These are phyloP conservation scores for Aphanomyces invadans DNA, from an alignment of 352 stramenopile genomes.

Conservation along the genomic window DNA sequence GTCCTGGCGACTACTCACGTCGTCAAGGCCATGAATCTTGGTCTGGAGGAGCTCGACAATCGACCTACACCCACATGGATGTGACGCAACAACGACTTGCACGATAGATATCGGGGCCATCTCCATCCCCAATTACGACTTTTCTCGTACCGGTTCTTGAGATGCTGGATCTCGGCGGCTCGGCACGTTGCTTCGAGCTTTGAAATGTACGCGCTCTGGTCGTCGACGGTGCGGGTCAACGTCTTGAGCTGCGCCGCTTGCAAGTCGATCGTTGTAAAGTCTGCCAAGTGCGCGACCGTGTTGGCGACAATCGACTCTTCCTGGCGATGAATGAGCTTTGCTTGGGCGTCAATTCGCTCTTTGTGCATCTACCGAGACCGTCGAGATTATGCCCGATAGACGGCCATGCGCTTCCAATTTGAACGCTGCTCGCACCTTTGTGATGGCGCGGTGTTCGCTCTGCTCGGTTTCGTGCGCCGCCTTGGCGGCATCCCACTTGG, in stretches of 20 bases:
- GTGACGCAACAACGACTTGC: no score
- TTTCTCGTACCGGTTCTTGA: slow-evolving; percentile 21
- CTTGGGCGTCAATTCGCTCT: slow-evolving; percentile 12
- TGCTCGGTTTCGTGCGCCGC: slow-evolving; percentile 1
- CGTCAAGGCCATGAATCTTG: slow-evolving; percentile 15
- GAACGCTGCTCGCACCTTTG: slow-evolving; percentile 20
- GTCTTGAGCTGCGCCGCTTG: neutral
- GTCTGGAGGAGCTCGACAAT: slow-evolving; percentile 19
- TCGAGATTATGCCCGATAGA: neutral
- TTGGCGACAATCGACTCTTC: slow-evolving; percentile 11
- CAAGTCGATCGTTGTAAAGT: slow-evolving; percentile 14
- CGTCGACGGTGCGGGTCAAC: neutral
- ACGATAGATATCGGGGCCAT: no score
- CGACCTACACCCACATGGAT: neutral
- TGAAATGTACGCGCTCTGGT: slow-evolving; percentile 2
- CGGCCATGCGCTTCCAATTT: neutral
- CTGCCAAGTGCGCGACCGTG: slow-evolving; percentile 10
- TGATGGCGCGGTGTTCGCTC: slow-evolving; percentile 1
- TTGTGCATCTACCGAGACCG: slow-evolving; percentile 20
- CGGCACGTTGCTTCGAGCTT: slow-evolving; percentile 10
- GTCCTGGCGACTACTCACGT: slow-evolving; percentile 5
- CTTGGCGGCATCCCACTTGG: slow-evolving; percentile 16
- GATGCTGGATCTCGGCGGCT: slow-evolving; percentile 16
- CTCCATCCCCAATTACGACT: no score
- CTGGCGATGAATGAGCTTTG: slow-evolving; percentile 14